Conservation (phyloP, 2,329 filamentous ascomycete species). For the Bertia moriformis region DNA sequence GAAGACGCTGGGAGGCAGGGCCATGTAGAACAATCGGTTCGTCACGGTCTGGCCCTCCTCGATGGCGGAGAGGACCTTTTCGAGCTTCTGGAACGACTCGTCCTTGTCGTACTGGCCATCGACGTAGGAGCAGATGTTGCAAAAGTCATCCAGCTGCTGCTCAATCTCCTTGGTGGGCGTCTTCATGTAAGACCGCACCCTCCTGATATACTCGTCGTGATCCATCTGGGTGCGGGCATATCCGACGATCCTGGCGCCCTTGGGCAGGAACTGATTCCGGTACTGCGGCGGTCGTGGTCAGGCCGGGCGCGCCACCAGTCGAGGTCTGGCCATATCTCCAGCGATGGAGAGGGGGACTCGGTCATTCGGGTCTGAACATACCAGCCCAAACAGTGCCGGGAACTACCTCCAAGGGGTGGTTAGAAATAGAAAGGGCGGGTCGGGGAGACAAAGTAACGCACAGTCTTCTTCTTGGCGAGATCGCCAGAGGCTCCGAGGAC, state of each 20-base stretch:
- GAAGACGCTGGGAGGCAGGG: constrained; percentile 91
- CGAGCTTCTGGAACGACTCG: constrained; percentile 76
- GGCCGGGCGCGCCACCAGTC: constrained; percentile 6
- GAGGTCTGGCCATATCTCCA: no score
- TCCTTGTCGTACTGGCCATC: constrained; percentile 97
- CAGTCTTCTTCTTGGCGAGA: constrained; percentile 99
- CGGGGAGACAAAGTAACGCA: constrained; percentile 33
- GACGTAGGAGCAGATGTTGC: constrained; percentile 75
- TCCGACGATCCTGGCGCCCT: constrained; percentile 91
- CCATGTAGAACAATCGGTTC: constrained; percentile 98
- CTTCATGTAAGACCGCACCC: constrained; percentile 97
- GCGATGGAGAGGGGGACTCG: no score
- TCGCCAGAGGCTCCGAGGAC: constrained; percentile 95
- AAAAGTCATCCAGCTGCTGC: constrained; percentile 85
- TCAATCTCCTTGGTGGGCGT: constrained; percentile 94
- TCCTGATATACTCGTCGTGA: constrained; percentile 81
- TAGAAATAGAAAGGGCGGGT: constrained; percentile 11
- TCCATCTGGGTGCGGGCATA: constrained; percentile 99
- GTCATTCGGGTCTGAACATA: no score
- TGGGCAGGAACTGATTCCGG: constrained; percentile 95
- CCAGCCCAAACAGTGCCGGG: constrained; percentile 90
- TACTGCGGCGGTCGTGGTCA: no score
- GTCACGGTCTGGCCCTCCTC: constrained; percentile 72
- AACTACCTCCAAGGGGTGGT: constrained; percentile 47
- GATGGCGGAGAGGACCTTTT: constrained; percentile 71